These are phyloP conservation scores for Aphanocladium album DNA, from an alignment of 2,329 filamentous ascomycete species.

Conservation along the genomic window DNA sequence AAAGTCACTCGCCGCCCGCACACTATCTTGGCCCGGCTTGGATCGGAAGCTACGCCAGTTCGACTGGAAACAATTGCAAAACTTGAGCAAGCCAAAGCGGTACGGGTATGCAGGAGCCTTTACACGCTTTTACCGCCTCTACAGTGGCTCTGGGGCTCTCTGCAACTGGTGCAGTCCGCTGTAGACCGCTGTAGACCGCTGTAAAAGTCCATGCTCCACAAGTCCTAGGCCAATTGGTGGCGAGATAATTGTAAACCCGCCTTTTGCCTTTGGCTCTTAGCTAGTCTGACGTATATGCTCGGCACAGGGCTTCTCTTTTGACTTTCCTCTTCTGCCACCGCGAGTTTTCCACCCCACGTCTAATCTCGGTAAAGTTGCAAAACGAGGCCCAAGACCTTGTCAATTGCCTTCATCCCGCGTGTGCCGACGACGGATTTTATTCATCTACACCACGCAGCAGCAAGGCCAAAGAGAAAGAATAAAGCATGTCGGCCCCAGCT, in stretches of 20 bases:
- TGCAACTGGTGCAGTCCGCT: background rate
- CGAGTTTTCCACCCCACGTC: constrained; percentile 25
- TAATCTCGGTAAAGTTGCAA: background rate
- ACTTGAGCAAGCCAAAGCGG: background rate
- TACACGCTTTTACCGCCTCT: background rate
- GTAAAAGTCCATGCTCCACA: background rate
- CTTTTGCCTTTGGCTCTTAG: background rate
- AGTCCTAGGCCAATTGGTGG: constrained; percentile 11
- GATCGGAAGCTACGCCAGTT: background rate
- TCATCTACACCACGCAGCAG: background rate
- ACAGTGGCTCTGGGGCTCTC: background rate
- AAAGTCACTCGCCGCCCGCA: background rate
- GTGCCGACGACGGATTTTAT: background rate
- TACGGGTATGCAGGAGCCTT: no score
- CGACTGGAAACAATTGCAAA: background rate
- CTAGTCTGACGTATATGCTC: constrained; percentile 8
- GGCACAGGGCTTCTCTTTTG: background rate
- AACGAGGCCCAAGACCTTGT: background rate
- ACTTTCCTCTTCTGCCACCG: constrained; percentile 3
- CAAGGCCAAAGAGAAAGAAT: background rate
- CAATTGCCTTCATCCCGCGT: constrained; percentile 9
- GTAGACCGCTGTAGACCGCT: background rate
- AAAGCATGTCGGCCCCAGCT: constrained; percentile 31
- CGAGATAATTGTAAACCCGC: constrained; percentile 14
- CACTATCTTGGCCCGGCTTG: background rate